phyloP scores from a whole-genome alignment of 139 green algal genomes.

The Marvania coccoides region DNA sequence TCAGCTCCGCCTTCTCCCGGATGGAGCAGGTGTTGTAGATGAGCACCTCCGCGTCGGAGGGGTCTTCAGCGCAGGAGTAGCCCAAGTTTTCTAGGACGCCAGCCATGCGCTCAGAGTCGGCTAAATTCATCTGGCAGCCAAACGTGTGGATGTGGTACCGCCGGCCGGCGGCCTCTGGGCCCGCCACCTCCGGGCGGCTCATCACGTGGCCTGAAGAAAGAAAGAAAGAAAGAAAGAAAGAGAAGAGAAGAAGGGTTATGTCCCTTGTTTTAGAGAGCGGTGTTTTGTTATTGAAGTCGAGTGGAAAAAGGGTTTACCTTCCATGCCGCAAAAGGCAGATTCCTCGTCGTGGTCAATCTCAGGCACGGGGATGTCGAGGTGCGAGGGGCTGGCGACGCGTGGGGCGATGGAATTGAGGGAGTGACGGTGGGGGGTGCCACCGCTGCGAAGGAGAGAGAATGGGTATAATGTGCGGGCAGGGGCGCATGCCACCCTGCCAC shows the following conservation, averaged over 20 bases:
- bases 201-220: conserved; percentile 18
- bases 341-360: conserved; percentile 16
- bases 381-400: too few relatives aligned
- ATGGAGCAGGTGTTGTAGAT: conserved; percentile 99
- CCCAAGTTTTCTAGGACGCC: conserved; percentile 79
- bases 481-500: not conserved
- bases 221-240: not conserved
- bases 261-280: not conserved
- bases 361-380: conserved; percentile 5
- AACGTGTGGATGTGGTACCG: conserved; percentile 94
- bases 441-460: conserved; percentile 15
- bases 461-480: not conserved
- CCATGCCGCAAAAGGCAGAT: conserved; percentile 23
- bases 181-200: not conserved
- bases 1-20: conserved; percentile 92
- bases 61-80: conserved; percentile 71
- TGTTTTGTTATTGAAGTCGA: too few relatives aligned
- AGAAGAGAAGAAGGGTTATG: not conserved
- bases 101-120: conserved; percentile 94
- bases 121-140: conserved; percentile 96
- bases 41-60: conserved; percentile 79
- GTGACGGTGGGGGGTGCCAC: too few relatives aligned
- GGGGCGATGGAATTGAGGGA: too few relatives aligned
- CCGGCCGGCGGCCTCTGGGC: conserved; percentile 39
- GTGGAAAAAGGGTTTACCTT: conserved; percentile 21